Percentiles rank a stretch among this genome's conserved stretches.
Conservation (phyloP, 148 eudicot species). For the Rhododendron griersonianum region DNA sequence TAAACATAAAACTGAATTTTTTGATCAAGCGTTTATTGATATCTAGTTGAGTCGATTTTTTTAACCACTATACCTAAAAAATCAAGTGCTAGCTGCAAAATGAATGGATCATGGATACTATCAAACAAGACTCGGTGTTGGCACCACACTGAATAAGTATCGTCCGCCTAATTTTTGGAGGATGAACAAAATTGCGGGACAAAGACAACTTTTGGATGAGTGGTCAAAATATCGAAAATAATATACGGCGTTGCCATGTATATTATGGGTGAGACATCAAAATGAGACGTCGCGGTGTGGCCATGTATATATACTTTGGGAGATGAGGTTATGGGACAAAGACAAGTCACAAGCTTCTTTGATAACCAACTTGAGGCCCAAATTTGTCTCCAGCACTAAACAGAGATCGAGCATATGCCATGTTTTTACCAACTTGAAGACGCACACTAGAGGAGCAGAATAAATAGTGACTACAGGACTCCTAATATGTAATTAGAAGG, state of each 20-base stretch:
- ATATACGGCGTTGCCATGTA: no score
- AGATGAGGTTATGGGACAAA: background rate
- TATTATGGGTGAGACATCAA: no score
- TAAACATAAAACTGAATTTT: background rate
- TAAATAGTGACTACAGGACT: no score
- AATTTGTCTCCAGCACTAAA: constrained; percentile 1
- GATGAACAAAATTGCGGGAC: background rate
- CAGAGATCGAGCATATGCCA: no score
- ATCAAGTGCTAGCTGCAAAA: background rate
- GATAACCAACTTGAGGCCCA: background rate
- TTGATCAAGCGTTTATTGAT: background rate
- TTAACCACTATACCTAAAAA: no score
- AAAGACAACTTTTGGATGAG: background rate
- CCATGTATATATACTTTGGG: background rate
- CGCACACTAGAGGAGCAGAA: background rate
- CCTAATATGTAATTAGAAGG: no score
- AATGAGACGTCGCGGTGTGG: background rate
- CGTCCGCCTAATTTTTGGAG: background rate
- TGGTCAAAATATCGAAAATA: background rate
- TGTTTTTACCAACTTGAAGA: background rate
- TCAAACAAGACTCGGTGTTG: background rate
- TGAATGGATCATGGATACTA: background rate
- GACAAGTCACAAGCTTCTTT: background rate
- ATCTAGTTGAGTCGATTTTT: background rate
- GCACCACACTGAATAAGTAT: no score